Evolutionary conservation across 495 filamentous ascomycete genomes (phyloP), one percentile per base, ranked within the genome.

Genomic region (Hyaloscypha variabilis): DNA sequence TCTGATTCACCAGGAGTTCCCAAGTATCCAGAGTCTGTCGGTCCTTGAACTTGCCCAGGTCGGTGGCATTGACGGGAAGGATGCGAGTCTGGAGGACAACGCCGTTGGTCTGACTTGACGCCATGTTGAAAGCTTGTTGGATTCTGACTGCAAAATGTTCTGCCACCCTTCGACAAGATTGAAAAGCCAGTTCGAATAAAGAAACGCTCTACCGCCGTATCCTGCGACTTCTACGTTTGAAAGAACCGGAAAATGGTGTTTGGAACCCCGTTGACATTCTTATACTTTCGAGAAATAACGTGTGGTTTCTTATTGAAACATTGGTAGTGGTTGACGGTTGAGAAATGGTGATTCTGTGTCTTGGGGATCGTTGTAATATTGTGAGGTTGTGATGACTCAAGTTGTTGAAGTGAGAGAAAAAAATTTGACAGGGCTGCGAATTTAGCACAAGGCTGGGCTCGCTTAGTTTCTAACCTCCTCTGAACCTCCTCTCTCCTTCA

Each of bases 141-240:
- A 60, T 31, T 11, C 56, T 6, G 26, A 19, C 57, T 8, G 54
- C 28, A n/a, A 69, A 30, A 14, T 36, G 28, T 31, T 26, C 30
- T 26, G 50, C 52, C 19, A 63, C 23, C 14, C 49, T 71, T 60
- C 42, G 53, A 14, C 28, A 14, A 31, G 21, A 31, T 54, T 6
- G 28, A 39, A 60, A 61, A 64, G 70, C 70, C 67, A 72, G 67
- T 39, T 25, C 63, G 66, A 65, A 62, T 29, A 46, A 24, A 59
- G 34, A 36, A 29, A 21, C 13, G 21, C 25, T 21, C 63, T 52
- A 68, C 23, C 59, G 61, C 24, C 46, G 70, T 69, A 72, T 72
- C 46, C 67, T 69, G 25, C 70, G 70, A 67, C 64, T 69, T 64
- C 67, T 67, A 39, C 67, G 70, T 65, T 67, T 69, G 26, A 64